Percentiles rank a stretch among this genome's conserved stretches.
phyloP scores from a whole-genome alignment of 1,284 basidiomycete species.

The Moesziomyces parantarcticus region DNA sequence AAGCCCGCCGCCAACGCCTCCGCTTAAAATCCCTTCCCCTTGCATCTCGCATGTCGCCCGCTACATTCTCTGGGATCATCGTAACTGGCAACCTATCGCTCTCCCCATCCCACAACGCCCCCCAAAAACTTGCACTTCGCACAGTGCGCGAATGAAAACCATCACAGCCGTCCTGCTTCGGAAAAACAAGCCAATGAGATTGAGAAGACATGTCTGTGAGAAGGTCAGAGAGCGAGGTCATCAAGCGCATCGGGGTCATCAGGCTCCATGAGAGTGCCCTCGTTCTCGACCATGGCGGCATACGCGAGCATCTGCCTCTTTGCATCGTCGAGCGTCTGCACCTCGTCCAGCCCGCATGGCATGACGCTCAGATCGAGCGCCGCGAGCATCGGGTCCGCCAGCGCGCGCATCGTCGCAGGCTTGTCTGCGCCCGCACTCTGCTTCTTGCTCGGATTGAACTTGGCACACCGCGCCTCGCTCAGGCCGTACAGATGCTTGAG shows the following conservation, averaged over 20 bases:
- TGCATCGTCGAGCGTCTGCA: slow-evolving; percentile 42
- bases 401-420: slow-evolving; percentile 41
- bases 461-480: slow-evolving; percentile 53
- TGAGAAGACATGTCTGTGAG: too few relatives aligned
- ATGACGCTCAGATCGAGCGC: slow-evolving; percentile 39
- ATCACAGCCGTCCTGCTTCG: too few relatives aligned
- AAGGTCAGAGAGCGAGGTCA: slow-evolving; percentile 30
- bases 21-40: slow-evolving; percentile 8
- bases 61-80: too few relatives aligned
- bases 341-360: slow-evolving; percentile 33
- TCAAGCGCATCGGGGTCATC: slow-evolving; percentile 45
- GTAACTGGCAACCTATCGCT: too few relatives aligned
- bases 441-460: slow-evolving; percentile 55
- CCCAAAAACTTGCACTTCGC: too few relatives aligned
- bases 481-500: slow-evolving; percentile 60
- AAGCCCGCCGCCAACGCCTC: slow-evolving; percentile 33
- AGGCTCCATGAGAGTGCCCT: slow-evolving; percentile 54
- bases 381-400: slow-evolving; percentile 43
- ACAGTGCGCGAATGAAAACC: too few relatives aligned
- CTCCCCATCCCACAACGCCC: too few relatives aligned
- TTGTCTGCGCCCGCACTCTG: slow-evolving; percentile 52
- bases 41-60: too few relatives aligned
- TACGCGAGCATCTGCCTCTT: slow-evolving; percentile 48
- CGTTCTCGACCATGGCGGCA: slow-evolving; percentile 45
- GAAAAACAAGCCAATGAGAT: too few relatives aligned